phyloP scores from a whole-genome alignment of 1,139 yeast genomes.

The Debaryomycetaceae sp. region DNA sequence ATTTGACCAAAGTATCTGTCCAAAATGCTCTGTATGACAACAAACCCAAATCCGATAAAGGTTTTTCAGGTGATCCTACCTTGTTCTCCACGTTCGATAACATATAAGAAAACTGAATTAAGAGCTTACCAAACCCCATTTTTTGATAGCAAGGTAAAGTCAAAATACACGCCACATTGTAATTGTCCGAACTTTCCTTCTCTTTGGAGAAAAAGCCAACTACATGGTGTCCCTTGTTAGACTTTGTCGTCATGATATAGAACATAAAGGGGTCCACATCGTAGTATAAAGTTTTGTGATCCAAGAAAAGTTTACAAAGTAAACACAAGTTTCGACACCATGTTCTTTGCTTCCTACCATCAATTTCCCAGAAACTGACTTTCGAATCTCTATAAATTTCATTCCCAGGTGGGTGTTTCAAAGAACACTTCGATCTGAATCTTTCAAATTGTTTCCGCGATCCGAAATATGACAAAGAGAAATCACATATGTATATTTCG shows the following conservation, averaged over 20 bases:
- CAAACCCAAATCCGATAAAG: conserved; percentile 89
- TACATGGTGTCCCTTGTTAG: conserved; percentile 86
- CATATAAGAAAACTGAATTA: conserved; percentile 91
- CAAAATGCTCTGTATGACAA: conserved; percentile 93
- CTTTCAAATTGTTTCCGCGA: conserved; percentile 89
- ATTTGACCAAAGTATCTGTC: conserved; percentile 83
- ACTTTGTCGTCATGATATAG: conserved; percentile 89
- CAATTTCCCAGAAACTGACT: conserved; percentile 85
- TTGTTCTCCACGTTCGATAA: conserved; percentile 83
- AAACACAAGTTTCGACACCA: conserved; percentile 96
- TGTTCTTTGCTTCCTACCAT: conserved; percentile 90
- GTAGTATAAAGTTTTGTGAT: conserved; percentile 91
- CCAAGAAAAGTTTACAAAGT: conserved; percentile 81
- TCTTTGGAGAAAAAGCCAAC: conserved; percentile 97
- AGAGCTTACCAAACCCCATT: conserved; percentile 85
- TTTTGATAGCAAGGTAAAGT: conserved; percentile 96
- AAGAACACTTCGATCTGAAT: conserved; percentile 78
- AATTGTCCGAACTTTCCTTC: conserved; percentile 93
- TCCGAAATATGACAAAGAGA: conserved; percentile 83
- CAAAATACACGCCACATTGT: conserved; percentile 94
- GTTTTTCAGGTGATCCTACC: conserved; percentile 96
- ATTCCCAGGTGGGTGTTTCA: conserved; percentile 96
- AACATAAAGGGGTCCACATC: conserved; percentile 97
- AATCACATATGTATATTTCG: conserved; percentile 85
- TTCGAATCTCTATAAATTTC: conserved; percentile 88